Base-by-base conservation (phyloP, 1,284 basidiomycete genomes). In the Puccinia coronata region DNA sequence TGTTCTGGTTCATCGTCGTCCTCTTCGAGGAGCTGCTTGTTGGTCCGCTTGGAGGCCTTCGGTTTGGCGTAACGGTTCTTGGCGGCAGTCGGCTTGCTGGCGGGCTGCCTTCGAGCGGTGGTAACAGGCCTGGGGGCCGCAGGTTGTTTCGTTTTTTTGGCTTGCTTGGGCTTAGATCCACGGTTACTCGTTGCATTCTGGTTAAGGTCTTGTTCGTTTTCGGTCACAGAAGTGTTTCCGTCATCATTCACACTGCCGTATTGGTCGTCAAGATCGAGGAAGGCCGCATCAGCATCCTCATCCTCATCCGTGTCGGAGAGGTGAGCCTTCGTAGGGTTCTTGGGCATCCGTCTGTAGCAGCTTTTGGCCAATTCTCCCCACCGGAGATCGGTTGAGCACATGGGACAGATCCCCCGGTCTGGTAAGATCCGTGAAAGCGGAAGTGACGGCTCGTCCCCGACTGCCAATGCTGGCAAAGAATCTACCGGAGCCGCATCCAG, bases 291-390 rank as follows among this genome's bases (percentile, higher is more conserved):
- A 1, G 12, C 34, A 28, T 39, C 23, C 23, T 36, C 49, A 9
- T 72, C 70, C 9, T 28, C 53, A 36, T 59, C 53, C 20, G 28
- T 16, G 11, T 74, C 53, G 23, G 51, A 57, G 31, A 43, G 41
- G 14, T 34, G 34, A 16, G 36, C 49, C 55, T 41, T 41, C 14
- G 72, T 57, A n/a, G 6, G 34, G 18, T 59, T 59, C 34, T 61
- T 41, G n/a, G 72, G 51, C 53, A 36, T 39, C 20, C 77, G 65
- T 31, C 77, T 53, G 55, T 80, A 80, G 49, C 77, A 80, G 43
- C 77, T 36, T 71, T 80, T 80, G 53, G 72, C 70, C 20, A 80
- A 57, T 14, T 80, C 77, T 43, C 77, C 77, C 77, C 77, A 80
- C n/a, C 77, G 77, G 47, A 80, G 67, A 71, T 80, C 55, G 28